Conservation (phyloP, 1,139 yeast species). For the Lodderomyces orthopsilosis region DNA sequence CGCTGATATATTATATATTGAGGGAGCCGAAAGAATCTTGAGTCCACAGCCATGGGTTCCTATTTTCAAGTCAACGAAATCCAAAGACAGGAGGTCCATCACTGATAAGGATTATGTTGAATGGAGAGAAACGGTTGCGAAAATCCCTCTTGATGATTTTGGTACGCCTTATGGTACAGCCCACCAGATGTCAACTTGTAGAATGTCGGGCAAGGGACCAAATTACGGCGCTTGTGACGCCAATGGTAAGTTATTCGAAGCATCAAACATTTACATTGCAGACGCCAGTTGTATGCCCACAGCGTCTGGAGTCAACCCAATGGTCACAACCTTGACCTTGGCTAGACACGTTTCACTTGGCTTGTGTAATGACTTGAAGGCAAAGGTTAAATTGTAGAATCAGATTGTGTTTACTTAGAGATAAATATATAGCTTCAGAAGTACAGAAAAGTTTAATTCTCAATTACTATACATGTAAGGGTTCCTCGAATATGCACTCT, state of each 20-base stretch:
- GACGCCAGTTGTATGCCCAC: constrained; percentile 59
- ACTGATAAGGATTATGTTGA: constrained; percentile 44
- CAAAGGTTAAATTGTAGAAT: constrained; percentile 28
- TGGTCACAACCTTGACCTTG: constrained; percentile 42
- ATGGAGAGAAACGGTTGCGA: constrained; percentile 39
- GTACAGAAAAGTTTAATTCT: too few species aligned
- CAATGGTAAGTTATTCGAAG: constrained; percentile 51
- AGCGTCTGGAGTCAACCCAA: constrained; percentile 62
- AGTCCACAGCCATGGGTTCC: constrained; percentile 40
- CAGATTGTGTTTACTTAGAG: too few species aligned
- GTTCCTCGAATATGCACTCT: too few species aligned
- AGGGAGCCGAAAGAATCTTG: constrained; percentile 49
- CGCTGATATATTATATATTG: constrained; percentile 49
- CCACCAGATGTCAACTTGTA: constrained; percentile 60
- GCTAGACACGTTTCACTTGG: constrained; percentile 38
- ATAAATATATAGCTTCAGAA: too few species aligned
- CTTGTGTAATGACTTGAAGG: constrained; percentile 35
- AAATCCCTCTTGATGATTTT: constrained; percentile 26
- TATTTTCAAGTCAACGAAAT: constrained; percentile 37
- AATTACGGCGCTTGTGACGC: constrained; percentile 47
- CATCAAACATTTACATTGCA: constrained; percentile 52
- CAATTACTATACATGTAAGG: too few species aligned
- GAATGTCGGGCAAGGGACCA: constrained; percentile 53
- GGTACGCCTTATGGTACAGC: constrained; percentile 49
- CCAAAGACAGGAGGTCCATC: constrained; percentile 41